These are phyloP conservation scores for Parathielavia appendiculata DNA, from an alignment of 495 filamentous ascomycete genomes.

Conservation along the genomic window DNA sequence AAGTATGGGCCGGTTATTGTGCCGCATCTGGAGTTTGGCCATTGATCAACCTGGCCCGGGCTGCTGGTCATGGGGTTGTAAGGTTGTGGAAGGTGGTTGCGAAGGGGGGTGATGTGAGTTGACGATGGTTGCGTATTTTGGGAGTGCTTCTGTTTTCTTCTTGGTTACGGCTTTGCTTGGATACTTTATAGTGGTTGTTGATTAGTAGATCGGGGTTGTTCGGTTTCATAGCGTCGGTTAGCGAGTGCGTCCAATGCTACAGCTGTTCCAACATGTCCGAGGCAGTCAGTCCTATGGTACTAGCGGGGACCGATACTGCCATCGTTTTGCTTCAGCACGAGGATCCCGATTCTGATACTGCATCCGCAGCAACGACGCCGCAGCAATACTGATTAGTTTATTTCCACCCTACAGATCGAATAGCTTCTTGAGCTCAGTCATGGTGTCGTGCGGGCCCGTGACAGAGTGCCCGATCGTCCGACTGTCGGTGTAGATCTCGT, in stretches of 20 bases:
- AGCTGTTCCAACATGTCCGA: background rate
- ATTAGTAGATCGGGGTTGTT: constrained; percentile 3
- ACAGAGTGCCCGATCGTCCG: constrained; percentile 83
- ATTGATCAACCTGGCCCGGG: constrained; percentile 25
- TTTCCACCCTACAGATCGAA: constrained; percentile 51
- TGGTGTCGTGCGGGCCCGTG: constrained; percentile 73
- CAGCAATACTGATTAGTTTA: background rate
- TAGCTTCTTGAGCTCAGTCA: constrained; percentile 65
- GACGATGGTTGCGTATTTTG: background rate
- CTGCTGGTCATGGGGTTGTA: background rate
- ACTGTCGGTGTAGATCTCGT: constrained; percentile 80
- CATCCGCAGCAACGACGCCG: background rate
- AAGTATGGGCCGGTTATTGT: constrained; percentile 98
- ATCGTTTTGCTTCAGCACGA: background rate
- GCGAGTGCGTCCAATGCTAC: constrained; percentile 5
- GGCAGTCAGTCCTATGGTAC: background rate
- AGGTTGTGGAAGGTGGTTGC: background rate
- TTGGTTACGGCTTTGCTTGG: background rate
- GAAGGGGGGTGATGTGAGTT: background rate
- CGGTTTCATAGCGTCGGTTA: constrained; percentile 8
- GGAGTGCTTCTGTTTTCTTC: background rate
- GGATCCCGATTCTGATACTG: background rate
- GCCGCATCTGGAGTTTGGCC: constrained; percentile 83
- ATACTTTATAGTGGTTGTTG: background rate
- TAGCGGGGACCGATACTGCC: background rate